A percentile compares a stretch with the other conserved stretches of the same genome.
These are phyloP conservation scores for Pseudomassariella vexata DNA, from an alignment of 2,329 filamentous ascomycete species.

Conservation along the genomic window DNA sequence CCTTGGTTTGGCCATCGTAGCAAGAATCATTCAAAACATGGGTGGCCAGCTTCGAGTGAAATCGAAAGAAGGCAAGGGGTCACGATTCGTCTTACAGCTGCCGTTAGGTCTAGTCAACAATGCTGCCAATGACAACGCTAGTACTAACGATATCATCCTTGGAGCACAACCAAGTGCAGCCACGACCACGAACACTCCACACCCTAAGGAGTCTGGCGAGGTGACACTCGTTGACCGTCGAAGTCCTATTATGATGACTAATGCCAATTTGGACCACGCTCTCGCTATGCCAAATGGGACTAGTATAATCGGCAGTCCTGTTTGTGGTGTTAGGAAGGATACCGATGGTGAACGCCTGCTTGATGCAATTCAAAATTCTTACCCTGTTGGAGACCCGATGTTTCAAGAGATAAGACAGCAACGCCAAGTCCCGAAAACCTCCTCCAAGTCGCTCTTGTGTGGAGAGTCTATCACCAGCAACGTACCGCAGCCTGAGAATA, in stretches of 20 bases:
- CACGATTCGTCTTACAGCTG: slow-evolving; percentile 74
- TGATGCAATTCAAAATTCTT: slow-evolving; percentile 61
- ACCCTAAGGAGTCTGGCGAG: slow-evolving; percentile 39
- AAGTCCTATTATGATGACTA: slow-evolving; percentile 16
- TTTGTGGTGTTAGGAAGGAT: slow-evolving; percentile 43
- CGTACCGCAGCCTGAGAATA: too few species aligned
- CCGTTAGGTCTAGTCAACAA: slow-evolving; percentile 61
- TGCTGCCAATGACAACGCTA: slow-evolving; percentile 23
- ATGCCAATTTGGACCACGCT: slow-evolving; percentile 12
- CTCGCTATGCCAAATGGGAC: slow-evolving; percentile 25
- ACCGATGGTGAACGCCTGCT: slow-evolving; percentile 67
- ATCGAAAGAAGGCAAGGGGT: slow-evolving; percentile 75
- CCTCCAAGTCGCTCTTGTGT: neutral
- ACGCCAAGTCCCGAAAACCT: slow-evolving; percentile 14
- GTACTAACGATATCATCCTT: slow-evolving; percentile 8
- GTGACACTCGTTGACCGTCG: slow-evolving; percentile 53
- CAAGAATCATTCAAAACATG: slow-evolving; percentile 82
- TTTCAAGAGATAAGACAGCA: slow-evolving; percentile 9
- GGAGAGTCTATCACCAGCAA: too few species aligned
- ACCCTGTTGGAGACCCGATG: slow-evolving; percentile 33
- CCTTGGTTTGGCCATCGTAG: slow-evolving; percentile 79
- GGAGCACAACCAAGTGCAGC: slow-evolving; percentile 18
- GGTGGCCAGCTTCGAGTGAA: slow-evolving; percentile 80
- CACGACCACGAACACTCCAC: slow-evolving; percentile 22
- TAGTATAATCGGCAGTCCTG: slow-evolving; percentile 33